These are phyloP conservation scores for Nakazawaea molendinolei DNA, from an alignment of 805 yeast species.

Conservation along the genomic window DNA sequence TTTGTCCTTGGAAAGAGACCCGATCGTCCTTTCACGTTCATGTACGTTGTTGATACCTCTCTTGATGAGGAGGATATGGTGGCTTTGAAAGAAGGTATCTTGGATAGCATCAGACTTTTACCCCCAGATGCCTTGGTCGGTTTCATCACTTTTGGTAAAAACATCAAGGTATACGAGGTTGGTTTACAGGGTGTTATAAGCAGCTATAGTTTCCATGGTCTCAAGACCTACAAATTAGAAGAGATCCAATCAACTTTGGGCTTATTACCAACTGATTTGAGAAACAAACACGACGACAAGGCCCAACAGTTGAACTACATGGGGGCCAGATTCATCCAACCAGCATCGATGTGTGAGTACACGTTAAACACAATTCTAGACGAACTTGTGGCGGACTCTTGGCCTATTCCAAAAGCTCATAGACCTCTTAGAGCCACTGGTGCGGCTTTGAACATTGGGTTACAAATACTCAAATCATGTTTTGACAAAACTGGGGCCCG, in stretches of 20 bases:
- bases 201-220: slow-evolving; percentile 48
- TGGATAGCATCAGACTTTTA: slow-evolving; percentile 33
- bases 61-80: slow-evolving; percentile 43
- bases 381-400: slow-evolving; percentile 39
- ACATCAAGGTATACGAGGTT: slow-evolving; percentile 53
- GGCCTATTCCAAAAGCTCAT: slow-evolving; percentile 36
- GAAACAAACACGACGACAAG: slow-evolving; percentile 14
- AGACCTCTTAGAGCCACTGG: slow-evolving; percentile 55
- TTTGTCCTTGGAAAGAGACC: slow-evolving; percentile 28
- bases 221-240: slow-evolving; percentile 40
- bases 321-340: slow-evolving; percentile 39
- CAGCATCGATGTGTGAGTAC: slow-evolving; percentile 43
- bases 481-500: slow-evolving; percentile 48
- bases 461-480: slow-evolving; percentile 29
- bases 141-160: slow-evolving; percentile 51
- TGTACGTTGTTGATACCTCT: slow-evolving; percentile 54
- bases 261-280: slow-evolving; percentile 28
- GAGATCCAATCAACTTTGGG: slow-evolving; percentile 42
- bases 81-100: slow-evolving; percentile 44
- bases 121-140: slow-evolving; percentile 54
- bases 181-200: slow-evolving; percentile 27
- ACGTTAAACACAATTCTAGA: slow-evolving; percentile 43
- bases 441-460: slow-evolving; percentile 45
- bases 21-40: slow-evolving; percentile 39
- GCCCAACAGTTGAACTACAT: slow-evolving; percentile 18